A percentile compares a stretch with the other conserved stretches of the same genome.
These are phyloP conservation scores for Rostrohypoxylon terebratum DNA, from an alignment of 495 filamentous ascomycete species.

Conservation along the genomic window DNA sequence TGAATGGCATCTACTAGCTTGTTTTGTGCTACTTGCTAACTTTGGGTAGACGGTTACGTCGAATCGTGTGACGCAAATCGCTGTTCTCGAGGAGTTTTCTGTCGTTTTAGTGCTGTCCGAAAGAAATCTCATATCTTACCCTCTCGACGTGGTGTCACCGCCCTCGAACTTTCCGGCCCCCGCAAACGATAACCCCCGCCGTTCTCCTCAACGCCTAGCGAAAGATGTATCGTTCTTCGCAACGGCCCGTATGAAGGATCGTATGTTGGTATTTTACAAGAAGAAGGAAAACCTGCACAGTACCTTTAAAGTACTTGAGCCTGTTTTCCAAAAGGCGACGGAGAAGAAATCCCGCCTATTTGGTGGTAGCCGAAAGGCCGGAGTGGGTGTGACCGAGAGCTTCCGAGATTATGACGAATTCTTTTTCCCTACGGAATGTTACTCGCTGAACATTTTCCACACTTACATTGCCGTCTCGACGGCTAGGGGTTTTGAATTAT, in stretches of 20 bases:
- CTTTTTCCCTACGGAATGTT: slow-evolving; percentile 97
- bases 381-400: slow-evolving; percentile 84
- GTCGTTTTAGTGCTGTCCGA: slow-evolving; percentile 91
- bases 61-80: slow-evolving; percentile 86
- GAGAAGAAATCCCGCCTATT: slow-evolving; percentile 80
- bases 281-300: slow-evolving; percentile 91
- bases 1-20: slow-evolving; percentile 52
- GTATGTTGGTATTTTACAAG: slow-evolving; percentile 94
- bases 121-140: slow-evolving; percentile 91
- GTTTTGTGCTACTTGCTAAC: slow-evolving; percentile 20
- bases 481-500: slow-evolving; percentile 91
- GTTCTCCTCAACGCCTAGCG: slow-evolving; percentile 91
- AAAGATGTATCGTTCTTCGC: slow-evolving; percentile 97
- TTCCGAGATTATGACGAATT: slow-evolving; percentile 99
- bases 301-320: slow-evolving; percentile 96
- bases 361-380: slow-evolving; percentile 59
- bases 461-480: slow-evolving; percentile 91
- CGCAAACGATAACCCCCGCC: slow-evolving; percentile 71
- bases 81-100: slow-evolving; percentile 95
- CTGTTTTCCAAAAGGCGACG: slow-evolving; percentile 87
- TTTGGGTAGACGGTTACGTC: slow-evolving; percentile 73
- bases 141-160: slow-evolving; percentile 89
- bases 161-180: slow-evolving; percentile 71
- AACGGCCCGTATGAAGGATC: slow-evolving; percentile 95
- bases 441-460: slow-evolving; percentile 95